Evolutionary conservation across 2,329 filamentous ascomycete genomes (phyloP).

Genomic region (Arthrobotrys musiformis): DNA sequence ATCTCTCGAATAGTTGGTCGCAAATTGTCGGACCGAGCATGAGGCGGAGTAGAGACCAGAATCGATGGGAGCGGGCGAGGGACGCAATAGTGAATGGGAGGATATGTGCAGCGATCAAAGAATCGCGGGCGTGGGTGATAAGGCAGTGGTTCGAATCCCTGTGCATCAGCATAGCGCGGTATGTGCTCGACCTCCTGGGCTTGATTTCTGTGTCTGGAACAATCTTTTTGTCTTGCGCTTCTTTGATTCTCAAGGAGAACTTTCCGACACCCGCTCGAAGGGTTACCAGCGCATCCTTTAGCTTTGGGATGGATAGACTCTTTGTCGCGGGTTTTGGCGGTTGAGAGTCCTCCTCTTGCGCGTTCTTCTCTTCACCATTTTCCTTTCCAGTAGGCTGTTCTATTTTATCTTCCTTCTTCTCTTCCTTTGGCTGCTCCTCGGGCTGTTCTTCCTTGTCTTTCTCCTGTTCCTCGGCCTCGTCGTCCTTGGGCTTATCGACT

Average conservation of each 20-base stretch:
- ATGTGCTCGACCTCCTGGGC: constrained; percentile 32
- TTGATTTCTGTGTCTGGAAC: constrained; percentile 22
- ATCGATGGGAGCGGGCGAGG: constrained; percentile 29
- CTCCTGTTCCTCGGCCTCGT: neutral
- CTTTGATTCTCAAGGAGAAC: constrained; percentile 35
- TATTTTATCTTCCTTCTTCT: neutral
- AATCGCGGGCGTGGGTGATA: constrained; percentile 39
- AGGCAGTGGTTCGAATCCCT: constrained; percentile 47
- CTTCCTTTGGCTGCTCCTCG: neutral
- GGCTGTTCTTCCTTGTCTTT: neutral
- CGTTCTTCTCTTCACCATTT: constrained; percentile 8
- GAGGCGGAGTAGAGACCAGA: constrained; percentile 44
- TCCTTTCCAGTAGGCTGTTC: neutral
- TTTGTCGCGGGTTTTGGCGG: constrained; percentile 5
- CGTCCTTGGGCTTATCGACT: constrained; percentile 3
- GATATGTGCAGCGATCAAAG: constrained; percentile 47
- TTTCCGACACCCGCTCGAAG: constrained; percentile 44
- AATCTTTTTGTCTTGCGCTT: constrained; percentile 44
- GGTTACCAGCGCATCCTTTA: constrained; percentile 27
- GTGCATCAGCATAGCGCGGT: constrained; percentile 40
- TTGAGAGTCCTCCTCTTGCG: neutral
- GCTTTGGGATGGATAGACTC: constrained; percentile 11
- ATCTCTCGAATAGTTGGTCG: constrained; percentile 40
- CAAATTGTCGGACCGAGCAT: constrained; percentile 43
- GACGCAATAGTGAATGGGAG: constrained; percentile 51